Base-by-base conservation (phyloP, 2,329 filamentous ascomycete species). In the Penicillium sp. region DNA sequence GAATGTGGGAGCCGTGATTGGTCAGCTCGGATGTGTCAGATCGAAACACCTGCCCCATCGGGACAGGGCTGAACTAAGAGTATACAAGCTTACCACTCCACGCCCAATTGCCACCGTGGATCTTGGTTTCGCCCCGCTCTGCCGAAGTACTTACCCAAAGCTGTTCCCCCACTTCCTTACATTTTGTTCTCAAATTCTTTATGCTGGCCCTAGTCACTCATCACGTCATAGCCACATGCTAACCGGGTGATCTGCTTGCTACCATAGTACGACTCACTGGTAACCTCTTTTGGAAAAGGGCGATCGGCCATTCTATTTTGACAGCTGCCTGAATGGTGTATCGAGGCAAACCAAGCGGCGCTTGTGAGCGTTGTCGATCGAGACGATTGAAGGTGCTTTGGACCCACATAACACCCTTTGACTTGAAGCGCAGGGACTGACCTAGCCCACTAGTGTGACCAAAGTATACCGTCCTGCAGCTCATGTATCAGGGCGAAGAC, bases 291-390 rank as follows among this genome's bases (percentile, higher is more conserved):
- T n/a, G 19, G 21, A 39, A 7, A 37, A 37, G 31, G 21, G 16
- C 23, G 3, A 39, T 44, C 39, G 10, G 33, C 31, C 5, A 4
- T 11, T 39, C 16, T 8, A 6, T n/a, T 25, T 26, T 31, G n/a
- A 31, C 13, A 43, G 16, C 27, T 33, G 19, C 6, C 35, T 23
- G 1, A n/a, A 61, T 61, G 59, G 59, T 60, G 25, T 61, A 61
- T 51, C 45, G 57, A 39, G 57, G 59, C 16, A 61, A 60, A 26
- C 59, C 59, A 42, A 61, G 57, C 27, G 31, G 29, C 21, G 51
- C 50, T 19, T 61, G 57, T 26, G 59, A 53, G 44, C 53, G 59
- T 25, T 62, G 60, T 54, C 54, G 60, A 4, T 37, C 46, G 4
- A 46, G 58, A 29, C 48, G 57, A n/a, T 47, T 60, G 31, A 62